Evolutionary conservation across 352 stramenopile genomes (phyloP), one percentile per base, ranked within the genome.

Genomic region (Pythium myriotylum): DNA sequence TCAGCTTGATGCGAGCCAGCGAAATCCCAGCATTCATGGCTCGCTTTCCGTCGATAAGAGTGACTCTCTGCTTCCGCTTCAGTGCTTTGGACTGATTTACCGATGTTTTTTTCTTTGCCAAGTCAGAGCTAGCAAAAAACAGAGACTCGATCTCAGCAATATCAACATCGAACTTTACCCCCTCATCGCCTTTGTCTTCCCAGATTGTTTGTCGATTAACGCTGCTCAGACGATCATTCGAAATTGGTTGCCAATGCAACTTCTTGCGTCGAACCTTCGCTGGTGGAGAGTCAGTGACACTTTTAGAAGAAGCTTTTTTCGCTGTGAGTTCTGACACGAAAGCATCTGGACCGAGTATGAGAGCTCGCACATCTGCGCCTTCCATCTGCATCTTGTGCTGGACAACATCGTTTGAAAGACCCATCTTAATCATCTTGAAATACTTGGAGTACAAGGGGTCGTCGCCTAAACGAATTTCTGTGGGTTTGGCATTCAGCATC

Each of bases 1-100:
- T 91, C 40, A 98, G 74, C 70, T 98, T 98, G 27, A 99, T 80
- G 54, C 96, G 73, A 6, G 94, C 92, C 4, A 99, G 75, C 27
- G 97, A 97, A 59, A 99, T 99, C 1, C 92, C 96, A 29, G 92
- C 95, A 72, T 99, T 99, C 94, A 99, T 99, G 12, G 91, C 96
- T 32, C 95, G 88, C 67, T 99, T 99, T 12, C 84, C 88, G 72
- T 99, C 94, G 65, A 98, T 95, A 55, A 99, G 59, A 72, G 81
- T 78, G 54, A 99, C 79, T 69, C 83, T 70, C 81, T 96, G 79
- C 56, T 92, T 93, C 12, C 79, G 72, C 24, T 86, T 85, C 13
- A 93, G 45, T 20, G 72, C 39, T 47, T 90, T 89, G 22, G 55
- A 64, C 43, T 72, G 59, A 0, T 9, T 17, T 1, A 19, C 22